Conservation (phyloP, 1,139 yeast species). For the Taiozyma sp. region DNA sequence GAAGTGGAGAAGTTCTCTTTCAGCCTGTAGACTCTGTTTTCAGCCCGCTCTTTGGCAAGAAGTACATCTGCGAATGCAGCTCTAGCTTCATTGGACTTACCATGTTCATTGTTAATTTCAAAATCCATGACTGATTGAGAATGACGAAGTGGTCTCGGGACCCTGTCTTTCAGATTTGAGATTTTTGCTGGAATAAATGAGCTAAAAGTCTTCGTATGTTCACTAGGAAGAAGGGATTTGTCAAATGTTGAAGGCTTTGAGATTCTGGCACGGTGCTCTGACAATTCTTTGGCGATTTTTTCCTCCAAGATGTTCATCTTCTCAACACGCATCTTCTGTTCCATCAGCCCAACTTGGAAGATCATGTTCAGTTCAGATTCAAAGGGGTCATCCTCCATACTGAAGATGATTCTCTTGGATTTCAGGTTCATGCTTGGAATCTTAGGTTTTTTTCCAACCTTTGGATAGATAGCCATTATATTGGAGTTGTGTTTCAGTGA, state of each 20-base stretch:
- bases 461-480: conserved; percentile 33
- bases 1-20: conserved; percentile 56
- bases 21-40: conserved; percentile 18
- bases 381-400: conserved; percentile 83
- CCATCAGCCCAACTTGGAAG: conserved; percentile 70
- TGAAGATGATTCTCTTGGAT: conserved; percentile 42
- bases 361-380: conserved; percentile 75
- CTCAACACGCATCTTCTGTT: conserved; percentile 63
- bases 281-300: conserved; percentile 18
- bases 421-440: conserved; percentile 48
- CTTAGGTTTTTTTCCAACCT: conserved; percentile 30
- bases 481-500: conserved; percentile 39
- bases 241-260: conserved; percentile 2
- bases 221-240: neutral
- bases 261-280: conserved; percentile 1
- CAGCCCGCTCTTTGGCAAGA: conserved; percentile 2
- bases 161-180: neutral
- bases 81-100: neutral
- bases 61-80: neutral
- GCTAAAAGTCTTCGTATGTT: neutral
- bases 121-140: conserved; percentile 3
- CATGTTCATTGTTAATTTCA: neutral
- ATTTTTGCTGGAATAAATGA: conserved; percentile 5
- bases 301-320: conserved; percentile 51
- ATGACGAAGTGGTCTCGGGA: neutral